Conservation (phyloP, 176 grass and related monocot genomes). For the Sorghum bicolor region Sorghum_bicolor_NCBIv3 NC_012870.2:9965001-9965500, state of each 20-base stretch:
- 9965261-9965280: background rate
- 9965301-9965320: background rate
- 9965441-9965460: background rate
- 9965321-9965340: background rate
- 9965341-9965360: background rate
- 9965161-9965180: constrained; percentile 54
- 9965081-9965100: constrained; percentile 46
- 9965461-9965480: background rate
- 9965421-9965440: background rate
- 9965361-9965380: background rate
- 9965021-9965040: constrained; percentile 76
- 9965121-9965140: constrained; percentile 59
- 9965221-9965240: background rate
- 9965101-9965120: constrained; percentile 53
- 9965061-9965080: constrained; percentile 58
- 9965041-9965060: constrained; percentile 64
- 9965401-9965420: background rate
- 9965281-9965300: constrained; percentile 27
- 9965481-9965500: background rate
- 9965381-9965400: background rate
- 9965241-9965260: background rate
- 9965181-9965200: constrained; percentile 45
- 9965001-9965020: constrained; percentile 68
- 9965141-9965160: constrained; percentile 65
- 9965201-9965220: constrained; percentile 62